Evolutionary conservation across 306 rosid species (phyloP).

Genomic region (Quillaja saponaria): DNA sequence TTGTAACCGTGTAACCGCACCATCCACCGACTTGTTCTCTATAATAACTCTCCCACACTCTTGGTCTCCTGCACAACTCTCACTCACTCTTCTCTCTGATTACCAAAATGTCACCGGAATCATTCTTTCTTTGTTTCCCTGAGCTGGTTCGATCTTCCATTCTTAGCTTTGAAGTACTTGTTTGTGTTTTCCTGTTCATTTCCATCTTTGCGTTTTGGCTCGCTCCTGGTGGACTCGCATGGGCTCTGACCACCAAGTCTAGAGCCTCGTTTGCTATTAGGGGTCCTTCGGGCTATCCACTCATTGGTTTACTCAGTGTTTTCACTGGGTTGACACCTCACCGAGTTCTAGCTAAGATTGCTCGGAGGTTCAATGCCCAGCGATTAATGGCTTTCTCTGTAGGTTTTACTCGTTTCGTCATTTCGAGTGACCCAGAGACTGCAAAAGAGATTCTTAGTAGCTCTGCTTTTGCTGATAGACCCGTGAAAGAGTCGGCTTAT

Average conservation of each 20-base stretch:
- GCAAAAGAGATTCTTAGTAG: constrained; percentile 67
- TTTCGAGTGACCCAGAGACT: constrained; percentile 57
- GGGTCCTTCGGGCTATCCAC: constrained; percentile 63
- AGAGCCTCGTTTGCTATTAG: constrained; percentile 38
- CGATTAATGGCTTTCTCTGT: constrained; percentile 63
- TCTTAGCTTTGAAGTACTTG: constrained; percentile 32
- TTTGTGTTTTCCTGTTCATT: constrained; percentile 27
- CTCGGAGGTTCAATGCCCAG: constrained; percentile 36
- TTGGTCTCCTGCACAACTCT: neutral
- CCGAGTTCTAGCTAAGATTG: constrained; percentile 44
- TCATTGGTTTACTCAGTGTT: constrained; percentile 25
- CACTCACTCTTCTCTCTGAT: constrained; percentile 4
- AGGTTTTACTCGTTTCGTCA: constrained; percentile 65
- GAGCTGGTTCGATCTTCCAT: constrained; percentile 24
- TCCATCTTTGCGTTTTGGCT: constrained; percentile 36
- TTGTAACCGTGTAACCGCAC: constrained; percentile 16
- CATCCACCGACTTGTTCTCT: constrained; percentile 18
- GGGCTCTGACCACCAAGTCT: constrained; percentile 43
- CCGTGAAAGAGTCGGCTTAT: constrained; percentile 72
- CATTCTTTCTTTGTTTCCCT: constrained; percentile 40
- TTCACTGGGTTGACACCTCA: constrained; percentile 45
- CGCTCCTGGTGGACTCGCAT: constrained; percentile 68
- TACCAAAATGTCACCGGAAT: constrained; percentile 48
- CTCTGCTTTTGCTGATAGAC: constrained; percentile 66
- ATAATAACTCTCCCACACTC: constrained; percentile 23